Conservation (phyloP, 805 yeast genomes). For the Myxozyma sirexii region DNA sequence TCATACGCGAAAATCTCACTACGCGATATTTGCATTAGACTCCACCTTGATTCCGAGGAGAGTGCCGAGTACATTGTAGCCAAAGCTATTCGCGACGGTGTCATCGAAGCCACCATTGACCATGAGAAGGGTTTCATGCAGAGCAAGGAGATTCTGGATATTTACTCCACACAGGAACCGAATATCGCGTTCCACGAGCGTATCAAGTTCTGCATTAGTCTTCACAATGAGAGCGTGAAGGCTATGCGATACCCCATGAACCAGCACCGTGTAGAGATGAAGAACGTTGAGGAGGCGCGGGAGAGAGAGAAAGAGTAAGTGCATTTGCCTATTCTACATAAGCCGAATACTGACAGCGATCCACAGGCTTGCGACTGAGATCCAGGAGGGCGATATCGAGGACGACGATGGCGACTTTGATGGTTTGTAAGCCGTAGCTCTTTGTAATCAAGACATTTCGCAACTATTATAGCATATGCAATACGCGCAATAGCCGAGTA, state of each 20-base stretch:
- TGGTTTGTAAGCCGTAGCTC: slow-evolving; percentile 16
- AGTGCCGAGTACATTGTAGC: slow-evolving; percentile 96
- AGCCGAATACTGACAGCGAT: not conserved
- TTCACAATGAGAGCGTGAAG: slow-evolving; percentile 89
- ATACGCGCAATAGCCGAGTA: not conserved
- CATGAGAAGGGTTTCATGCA: slow-evolving; percentile 91
- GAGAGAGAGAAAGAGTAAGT: slow-evolving; percentile 54
- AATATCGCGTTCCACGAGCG: slow-evolving; percentile 88
- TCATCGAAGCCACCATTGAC: slow-evolving; percentile 90
- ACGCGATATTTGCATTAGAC: slow-evolving; percentile 89
- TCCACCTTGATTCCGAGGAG: slow-evolving; percentile 90
- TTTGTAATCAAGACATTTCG: not conserved
- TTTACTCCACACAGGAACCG: slow-evolving; percentile 86
- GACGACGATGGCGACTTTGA: slow-evolving; percentile 45
- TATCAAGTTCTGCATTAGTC: slow-evolving; percentile 84
- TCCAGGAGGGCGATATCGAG: slow-evolving; percentile 49
- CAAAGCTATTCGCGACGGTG: slow-evolving; percentile 95
- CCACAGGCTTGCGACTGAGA: slow-evolving; percentile 46
- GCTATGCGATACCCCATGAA: slow-evolving; percentile 88
- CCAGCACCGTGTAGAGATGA: slow-evolving; percentile 53
- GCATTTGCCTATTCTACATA: not conserved
- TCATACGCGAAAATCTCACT: slow-evolving; percentile 89
- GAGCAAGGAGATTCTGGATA: slow-evolving; percentile 80
- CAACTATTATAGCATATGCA: not conserved
- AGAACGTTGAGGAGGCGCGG: slow-evolving; percentile 56